Evolutionary conservation across 1,284 basidiomycete genomes (phyloP), one percentile per base, ranked within the genome.

Genomic region (Ganoderma leucocontextum): DNA sequence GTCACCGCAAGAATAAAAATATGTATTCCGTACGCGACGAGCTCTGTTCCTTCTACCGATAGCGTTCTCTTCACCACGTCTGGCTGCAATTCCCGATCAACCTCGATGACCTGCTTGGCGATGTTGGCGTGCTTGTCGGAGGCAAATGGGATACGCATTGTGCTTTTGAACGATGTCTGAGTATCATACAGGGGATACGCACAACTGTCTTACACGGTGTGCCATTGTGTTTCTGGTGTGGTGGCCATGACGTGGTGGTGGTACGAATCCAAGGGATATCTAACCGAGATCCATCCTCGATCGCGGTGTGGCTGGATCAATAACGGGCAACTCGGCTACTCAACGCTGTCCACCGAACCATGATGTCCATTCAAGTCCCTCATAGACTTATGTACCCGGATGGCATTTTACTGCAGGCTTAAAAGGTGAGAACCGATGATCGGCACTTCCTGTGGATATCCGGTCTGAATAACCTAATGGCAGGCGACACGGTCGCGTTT

Each of bases 1-100:
- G 55, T 52, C 44, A 3, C 29, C 25, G 9, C 19, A 13, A 19
- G 47, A 58, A 60, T 35, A 53, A 55, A 42, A 52, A 57, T 65
- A 62, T 63, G 66, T 80, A 15, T 35, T 60, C 75, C 80, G 57
- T 79, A 96, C 95, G 90, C 93, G 41, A 93, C 82, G 25, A 96
- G 83, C 4, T 86, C 82, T 62, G 89, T 82, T 38, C 84, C 89
- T 55, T 94, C 89, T 0, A 94, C 87, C 4, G 79, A 78, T 52
- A 96, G 79, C n/a, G 80, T 84, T 65, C 94, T 85, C 75, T 90
- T 89, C 36, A 96, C 95, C 4, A 91, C 89, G 49, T 91, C 86
- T 2, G 89, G 88, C 74, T 96, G 94, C 52, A 95, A 84, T 78
- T 96, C 95, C 29, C 84, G 81, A 80, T 97, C 95, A 39, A 97